These are phyloP conservation scores for Cenchrus fungigraminus DNA, from an alignment of 176 grass and related monocot genomes.

Conservation along the genomic window DNA sequence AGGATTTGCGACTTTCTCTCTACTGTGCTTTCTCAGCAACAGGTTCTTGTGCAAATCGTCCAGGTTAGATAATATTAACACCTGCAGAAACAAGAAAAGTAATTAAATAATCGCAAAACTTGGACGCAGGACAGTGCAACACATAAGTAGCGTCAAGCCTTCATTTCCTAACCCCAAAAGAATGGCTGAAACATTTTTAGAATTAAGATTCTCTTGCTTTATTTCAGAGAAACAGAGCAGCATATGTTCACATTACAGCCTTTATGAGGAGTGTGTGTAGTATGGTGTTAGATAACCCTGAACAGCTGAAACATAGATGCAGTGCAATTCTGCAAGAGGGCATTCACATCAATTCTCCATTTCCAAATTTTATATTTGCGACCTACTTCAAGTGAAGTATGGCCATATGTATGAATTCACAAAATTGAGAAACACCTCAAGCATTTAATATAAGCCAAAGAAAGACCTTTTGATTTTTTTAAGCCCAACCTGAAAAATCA, in stretches of 20 bases:
- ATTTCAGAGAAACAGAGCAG: too few relatives aligned
- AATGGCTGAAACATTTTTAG: background rate
- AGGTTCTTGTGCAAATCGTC: background rate
- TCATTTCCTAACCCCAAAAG: background rate
- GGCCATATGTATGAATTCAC: background rate
- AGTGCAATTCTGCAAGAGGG: background rate
- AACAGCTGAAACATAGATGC: background rate
- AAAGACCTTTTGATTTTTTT: background rate
- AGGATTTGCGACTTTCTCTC: background rate
- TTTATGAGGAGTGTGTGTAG: too few relatives aligned
- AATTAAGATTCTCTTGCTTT: too few relatives aligned
- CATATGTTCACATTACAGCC: too few relatives aligned
- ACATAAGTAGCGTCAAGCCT: background rate
- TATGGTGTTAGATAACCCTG: too few relatives aligned
- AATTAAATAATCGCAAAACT: background rate
- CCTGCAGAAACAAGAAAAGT: background rate
- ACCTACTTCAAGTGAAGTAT: background rate
- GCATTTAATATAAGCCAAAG: background rate
- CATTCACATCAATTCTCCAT: background rate
- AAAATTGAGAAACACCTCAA: slow-evolving; percentile 4
- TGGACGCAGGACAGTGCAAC: background rate
- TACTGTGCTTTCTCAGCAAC: background rate
- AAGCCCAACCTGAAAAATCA: too few relatives aligned
- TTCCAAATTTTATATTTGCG: background rate
- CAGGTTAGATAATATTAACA: background rate